phyloP scores from a whole-genome alignment of 306 rosid genomes.

The Vachellia collinsii region DNA sequence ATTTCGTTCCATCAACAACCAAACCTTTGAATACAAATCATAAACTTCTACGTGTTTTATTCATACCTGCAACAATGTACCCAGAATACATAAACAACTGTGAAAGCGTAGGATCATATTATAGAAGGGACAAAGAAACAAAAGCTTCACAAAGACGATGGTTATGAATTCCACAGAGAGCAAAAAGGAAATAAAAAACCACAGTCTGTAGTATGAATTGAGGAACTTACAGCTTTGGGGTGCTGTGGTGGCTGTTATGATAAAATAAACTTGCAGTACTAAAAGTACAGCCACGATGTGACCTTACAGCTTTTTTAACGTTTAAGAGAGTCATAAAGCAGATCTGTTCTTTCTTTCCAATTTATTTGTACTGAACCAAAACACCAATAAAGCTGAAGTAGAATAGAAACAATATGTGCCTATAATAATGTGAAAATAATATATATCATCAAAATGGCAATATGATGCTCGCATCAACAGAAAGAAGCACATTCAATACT shows the following conservation, averaged over 20 bases:
- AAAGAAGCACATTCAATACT: constrained; percentile 16
- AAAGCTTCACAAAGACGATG: constrained; percentile 6
- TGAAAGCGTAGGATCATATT: neutral
- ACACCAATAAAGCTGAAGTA: constrained; percentile 12
- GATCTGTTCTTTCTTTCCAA: neutral
- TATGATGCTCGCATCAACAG: constrained; percentile 23
- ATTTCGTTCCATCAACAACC: too few species aligned
- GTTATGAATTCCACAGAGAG: constrained; percentile 30
- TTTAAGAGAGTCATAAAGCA: neutral
- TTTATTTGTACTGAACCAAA: constrained; percentile 20
- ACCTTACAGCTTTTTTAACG: constrained; percentile 51
- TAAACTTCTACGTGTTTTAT: too few species aligned
- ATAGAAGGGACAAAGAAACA: neutral
- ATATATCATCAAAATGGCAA: neutral
- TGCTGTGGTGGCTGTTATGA: constrained; percentile 18
- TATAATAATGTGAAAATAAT: neutral
- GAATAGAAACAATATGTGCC: neutral
- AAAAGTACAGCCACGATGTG: constrained; percentile 53
- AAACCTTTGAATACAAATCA: neutral
- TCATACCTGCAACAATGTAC: neutral
- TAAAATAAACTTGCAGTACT: constrained; percentile 40
- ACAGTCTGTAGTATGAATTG: constrained; percentile 27
- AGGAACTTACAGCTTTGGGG: constrained; percentile 34
- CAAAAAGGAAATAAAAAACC: constrained; percentile 39
- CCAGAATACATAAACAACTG: neutral